Conservation (phyloP, 768 basidiomycete genomes). For the Mycena belliarum region DNA sequence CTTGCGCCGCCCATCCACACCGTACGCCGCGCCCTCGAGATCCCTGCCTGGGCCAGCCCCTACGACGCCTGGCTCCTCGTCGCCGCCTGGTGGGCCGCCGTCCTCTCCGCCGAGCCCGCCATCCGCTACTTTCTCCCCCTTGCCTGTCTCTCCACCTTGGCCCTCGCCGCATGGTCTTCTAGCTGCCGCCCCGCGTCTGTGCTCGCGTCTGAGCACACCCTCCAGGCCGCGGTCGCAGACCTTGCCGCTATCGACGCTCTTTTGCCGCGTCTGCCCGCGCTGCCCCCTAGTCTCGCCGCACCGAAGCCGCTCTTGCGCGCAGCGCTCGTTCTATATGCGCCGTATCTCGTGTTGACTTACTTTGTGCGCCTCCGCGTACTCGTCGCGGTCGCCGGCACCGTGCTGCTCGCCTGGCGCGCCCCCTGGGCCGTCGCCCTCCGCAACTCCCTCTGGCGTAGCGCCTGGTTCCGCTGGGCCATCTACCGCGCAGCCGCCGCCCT, state of each 20-base stretch:
- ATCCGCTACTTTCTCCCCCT: slow-evolving; percentile 64
- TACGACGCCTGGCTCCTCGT: slow-evolving; percentile 69
- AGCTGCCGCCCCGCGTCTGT: slow-evolving; percentile 24
- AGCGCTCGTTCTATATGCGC: slow-evolving; percentile 55
- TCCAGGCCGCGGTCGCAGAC: slow-evolving; percentile 61
- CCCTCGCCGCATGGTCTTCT: slow-evolving; percentile 26
- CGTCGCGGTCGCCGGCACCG: slow-evolving; percentile 58
- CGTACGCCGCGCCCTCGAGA: slow-evolving; percentile 44
- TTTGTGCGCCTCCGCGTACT: slow-evolving; percentile 63
- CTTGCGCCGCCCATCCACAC: slow-evolving; percentile 56
- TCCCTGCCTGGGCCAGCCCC: slow-evolving; percentile 60
- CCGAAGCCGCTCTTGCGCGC: slow-evolving; percentile 51
- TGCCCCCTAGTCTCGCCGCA: slow-evolving; percentile 32
- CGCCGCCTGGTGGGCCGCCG: slow-evolving; percentile 76
- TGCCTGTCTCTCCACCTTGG: slow-evolving; percentile 36
- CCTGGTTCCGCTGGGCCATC: slow-evolving; percentile 64
- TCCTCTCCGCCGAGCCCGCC: slow-evolving; percentile 54
- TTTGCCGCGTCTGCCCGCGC: slow-evolving; percentile 43
- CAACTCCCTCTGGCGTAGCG: slow-evolving; percentile 59
- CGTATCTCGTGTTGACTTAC: slow-evolving; percentile 67
- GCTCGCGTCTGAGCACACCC: slow-evolving; percentile 53
- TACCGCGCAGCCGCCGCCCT: slow-evolving; percentile 55
- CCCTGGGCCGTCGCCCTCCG: slow-evolving; percentile 64
- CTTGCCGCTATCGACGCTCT: slow-evolving; percentile 64
- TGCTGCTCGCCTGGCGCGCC: slow-evolving; percentile 63